Percentiles rank a stretch among this genome's conserved stretches.
phyloP scores from a whole-genome alignment of 768 basidiomycete genomes.

The Filobasidium floriforme region DNA sequence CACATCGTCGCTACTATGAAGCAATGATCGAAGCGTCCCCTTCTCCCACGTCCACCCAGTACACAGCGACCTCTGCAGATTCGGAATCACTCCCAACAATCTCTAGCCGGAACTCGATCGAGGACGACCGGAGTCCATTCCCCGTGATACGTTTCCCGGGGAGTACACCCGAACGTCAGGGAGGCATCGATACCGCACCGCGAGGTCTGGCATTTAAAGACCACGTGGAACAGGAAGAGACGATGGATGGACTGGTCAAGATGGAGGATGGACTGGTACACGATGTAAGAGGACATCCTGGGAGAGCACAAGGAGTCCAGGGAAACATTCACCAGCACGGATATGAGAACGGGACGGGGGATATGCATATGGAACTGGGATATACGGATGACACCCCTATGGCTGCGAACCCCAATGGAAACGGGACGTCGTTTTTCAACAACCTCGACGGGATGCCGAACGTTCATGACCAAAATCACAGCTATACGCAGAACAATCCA shows the following conservation, averaged over 20 bases:
- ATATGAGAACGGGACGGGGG: background rate
- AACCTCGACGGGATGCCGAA: background rate
- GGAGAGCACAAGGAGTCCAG: background rate
- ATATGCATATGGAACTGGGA: background rate
- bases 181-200: background rate
- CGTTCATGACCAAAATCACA: background rate
- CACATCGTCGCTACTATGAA: constrained; percentile 2
- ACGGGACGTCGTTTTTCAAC: background rate
- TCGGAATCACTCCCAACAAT: constrained; percentile 4
- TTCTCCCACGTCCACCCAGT: constrained; percentile 2
- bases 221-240: background rate
- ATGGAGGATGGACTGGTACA: background rate
- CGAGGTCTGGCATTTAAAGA: background rate
- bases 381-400: constrained; percentile 5
- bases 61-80: background rate
- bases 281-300: background rate
- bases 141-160: background rate
- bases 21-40: constrained; percentile 4
- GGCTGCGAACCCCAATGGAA: background rate
- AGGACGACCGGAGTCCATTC: background rate
- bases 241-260: background rate
- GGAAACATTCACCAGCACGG: background rate
- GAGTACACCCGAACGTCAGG: background rate
- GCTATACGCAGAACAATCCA: background rate
- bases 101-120: constrained; percentile 1